phyloP scores from a whole-genome alignment of 768 basidiomycete genomes.

The Cystobasidium tubakii region DNA sequence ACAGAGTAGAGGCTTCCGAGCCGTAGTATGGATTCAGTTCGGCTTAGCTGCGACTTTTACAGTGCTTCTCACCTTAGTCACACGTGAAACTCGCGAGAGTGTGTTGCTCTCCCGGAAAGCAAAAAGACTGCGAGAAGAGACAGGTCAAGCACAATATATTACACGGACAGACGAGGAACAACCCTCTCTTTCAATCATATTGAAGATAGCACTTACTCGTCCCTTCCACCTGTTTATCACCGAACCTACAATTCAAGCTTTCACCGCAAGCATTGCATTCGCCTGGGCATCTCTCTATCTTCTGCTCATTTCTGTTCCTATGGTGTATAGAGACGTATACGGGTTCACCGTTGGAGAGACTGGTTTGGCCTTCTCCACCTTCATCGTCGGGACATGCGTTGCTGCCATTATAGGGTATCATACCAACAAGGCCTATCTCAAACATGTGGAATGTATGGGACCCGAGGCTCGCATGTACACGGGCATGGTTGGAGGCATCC shows the following conservation, averaged over 20 bases:
- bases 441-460: not conserved
- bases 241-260: conserved; percentile 55
- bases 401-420: not conserved
- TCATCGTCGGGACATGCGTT: conserved; percentile 16
- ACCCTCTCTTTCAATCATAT: conserved; percentile 55
- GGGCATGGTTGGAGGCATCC: conserved; percentile 14
- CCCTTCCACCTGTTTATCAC: conserved; percentile 55
- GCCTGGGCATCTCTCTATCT: conserved; percentile 52
- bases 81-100: conserved; percentile 67
- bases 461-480: conserved; percentile 24
- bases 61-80: conserved; percentile 55
- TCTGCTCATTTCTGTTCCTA: conserved; percentile 54
- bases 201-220: conserved; percentile 56
- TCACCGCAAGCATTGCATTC: conserved; percentile 41
- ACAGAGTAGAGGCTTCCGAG: conserved; percentile 55
- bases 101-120: conserved; percentile 67
- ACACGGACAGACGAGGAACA: conserved; percentile 63
- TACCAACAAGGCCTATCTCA: not conserved
- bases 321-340: conserved; percentile 12
- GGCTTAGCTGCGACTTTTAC: conserved; percentile 58
- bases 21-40: conserved; percentile 55
- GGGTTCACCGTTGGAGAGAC: conserved; percentile 6
- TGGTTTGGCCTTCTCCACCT: conserved; percentile 35
- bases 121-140: conserved; percentile 59
- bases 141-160: conserved; percentile 61